Evolutionary conservation across 805 yeast species (phyloP).

Genomic region (Yamadazyma paraphyllophila): DNA sequence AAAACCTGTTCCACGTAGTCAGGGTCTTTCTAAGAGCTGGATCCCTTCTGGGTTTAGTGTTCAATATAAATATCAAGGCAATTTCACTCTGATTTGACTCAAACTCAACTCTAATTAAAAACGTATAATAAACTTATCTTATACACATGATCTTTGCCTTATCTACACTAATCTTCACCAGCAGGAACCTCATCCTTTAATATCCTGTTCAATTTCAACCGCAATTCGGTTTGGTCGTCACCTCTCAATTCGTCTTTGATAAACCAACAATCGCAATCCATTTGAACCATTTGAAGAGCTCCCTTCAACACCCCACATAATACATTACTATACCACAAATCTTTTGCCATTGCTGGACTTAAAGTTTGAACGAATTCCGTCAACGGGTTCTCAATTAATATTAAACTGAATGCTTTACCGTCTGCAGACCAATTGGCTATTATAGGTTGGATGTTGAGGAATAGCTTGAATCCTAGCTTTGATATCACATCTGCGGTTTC

Average conservation of each 20-base stretch:
- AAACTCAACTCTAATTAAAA: too few species aligned
- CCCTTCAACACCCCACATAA: conserved; percentile 89
- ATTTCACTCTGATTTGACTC: too few species aligned
- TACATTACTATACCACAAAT: conserved; percentile 91
- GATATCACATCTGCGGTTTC: conserved; percentile 87
- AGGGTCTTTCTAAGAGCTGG: too few species aligned
- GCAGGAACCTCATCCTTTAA: conserved; percentile 95
- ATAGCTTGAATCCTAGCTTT: conserved; percentile 87
- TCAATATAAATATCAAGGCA: too few species aligned
- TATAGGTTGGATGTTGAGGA: conserved; percentile 76
- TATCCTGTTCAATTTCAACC: conserved; percentile 65
- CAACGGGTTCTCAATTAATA: conserved; percentile 82
- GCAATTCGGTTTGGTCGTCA: conserved; percentile 75
- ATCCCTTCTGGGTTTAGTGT: too few species aligned
- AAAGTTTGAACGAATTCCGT: conserved; percentile 88
- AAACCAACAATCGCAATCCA: conserved; percentile 82
- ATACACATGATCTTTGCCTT: too few species aligned
- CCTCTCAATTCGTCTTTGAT: conserved; percentile 81
- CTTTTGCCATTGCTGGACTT: conserved; percentile 64
- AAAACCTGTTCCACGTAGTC: too few species aligned
- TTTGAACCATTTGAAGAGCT: conserved; percentile 91
- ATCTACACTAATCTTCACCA: conserved; percentile 69
- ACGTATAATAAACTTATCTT: too few species aligned
- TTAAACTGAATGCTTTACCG: conserved; percentile 67
- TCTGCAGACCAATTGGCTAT: conserved; percentile 76